A percentile compares a stretch with the other conserved stretches of the same genome.
These are phyloP conservation scores for Elongisporangium senticosum DNA, from an alignment of 352 stramenopile species.

Conservation along the genomic window DNA sequence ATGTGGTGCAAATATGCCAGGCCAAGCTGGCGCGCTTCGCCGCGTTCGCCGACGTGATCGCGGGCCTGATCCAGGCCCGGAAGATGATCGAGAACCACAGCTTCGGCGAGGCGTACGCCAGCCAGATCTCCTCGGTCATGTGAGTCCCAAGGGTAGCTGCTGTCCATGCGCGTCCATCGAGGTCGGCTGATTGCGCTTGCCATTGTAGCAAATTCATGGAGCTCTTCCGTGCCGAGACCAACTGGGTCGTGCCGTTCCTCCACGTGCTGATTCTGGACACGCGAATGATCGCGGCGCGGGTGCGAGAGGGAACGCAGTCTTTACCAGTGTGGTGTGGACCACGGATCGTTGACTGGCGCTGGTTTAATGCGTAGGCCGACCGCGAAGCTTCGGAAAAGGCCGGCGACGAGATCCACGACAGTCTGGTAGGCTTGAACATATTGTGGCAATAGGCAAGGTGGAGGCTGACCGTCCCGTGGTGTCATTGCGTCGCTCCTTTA, in stretches of 20 bases:
- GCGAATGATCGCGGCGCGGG: conserved; percentile 55
- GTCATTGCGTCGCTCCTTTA: not conserved
- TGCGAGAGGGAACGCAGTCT: too few species aligned
- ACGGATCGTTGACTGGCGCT: conserved; percentile 6
- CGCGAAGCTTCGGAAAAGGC: conserved; percentile 49
- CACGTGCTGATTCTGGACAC: conserved; percentile 79
- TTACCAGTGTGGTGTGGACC: too few species aligned
- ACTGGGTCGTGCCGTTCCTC: conserved; percentile 82
- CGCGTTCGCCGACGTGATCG: conserved; percentile 51
- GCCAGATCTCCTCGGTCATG: conserved; percentile 70
- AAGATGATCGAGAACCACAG: conserved; percentile 37
- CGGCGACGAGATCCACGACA: conserved; percentile 75
- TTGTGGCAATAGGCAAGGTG: not conserved
- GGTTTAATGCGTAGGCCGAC: conserved; percentile 40
- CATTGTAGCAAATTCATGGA: conserved; percentile 78
- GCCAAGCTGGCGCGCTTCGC: conserved; percentile 53
- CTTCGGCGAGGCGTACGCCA: conserved; percentile 54
- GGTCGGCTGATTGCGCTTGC: not conserved
- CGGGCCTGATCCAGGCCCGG: conserved; percentile 57
- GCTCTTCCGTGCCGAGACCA: conserved; percentile 76
- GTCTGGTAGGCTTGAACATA: conserved; percentile 23
- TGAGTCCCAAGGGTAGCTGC: conserved; percentile 13
- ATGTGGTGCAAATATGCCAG: conserved; percentile 47
- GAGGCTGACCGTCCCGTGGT: not conserved
- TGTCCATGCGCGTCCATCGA: not conserved